These are phyloP conservation scores for Globisporangium emineosum DNA, from an alignment of 352 stramenopile species.

Conservation along the genomic window DNA sequence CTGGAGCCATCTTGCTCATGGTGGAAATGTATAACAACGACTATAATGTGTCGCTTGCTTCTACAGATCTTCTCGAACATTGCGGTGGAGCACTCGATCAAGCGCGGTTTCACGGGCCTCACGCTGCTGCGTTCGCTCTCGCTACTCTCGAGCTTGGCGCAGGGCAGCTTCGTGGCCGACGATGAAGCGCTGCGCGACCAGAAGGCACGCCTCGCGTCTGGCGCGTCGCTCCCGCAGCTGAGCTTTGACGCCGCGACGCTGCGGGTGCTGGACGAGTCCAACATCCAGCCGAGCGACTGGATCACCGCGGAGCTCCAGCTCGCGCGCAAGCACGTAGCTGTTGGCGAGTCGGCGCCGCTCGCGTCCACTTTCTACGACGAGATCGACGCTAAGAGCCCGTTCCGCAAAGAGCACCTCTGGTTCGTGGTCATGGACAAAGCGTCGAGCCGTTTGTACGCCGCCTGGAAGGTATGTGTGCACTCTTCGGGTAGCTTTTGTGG, in stretches of 20 bases:
- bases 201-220: constrained; percentile 32
- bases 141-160: constrained; percentile 65
- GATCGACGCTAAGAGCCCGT: constrained; percentile 58
- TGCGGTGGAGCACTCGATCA: constrained; percentile 61
- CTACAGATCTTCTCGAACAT: constrained; percentile 55
- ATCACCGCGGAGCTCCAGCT: constrained; percentile 63
- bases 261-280: constrained; percentile 59
- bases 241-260: constrained; percentile 35
- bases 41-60: not conserved
- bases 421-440: constrained; percentile 64
- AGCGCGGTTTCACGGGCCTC: constrained; percentile 55
- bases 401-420: constrained; percentile 76
- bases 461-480: constrained; percentile 50
- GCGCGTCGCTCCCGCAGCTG: constrained; percentile 33
- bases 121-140: constrained; percentile 55
- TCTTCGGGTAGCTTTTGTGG: not conserved
- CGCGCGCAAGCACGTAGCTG: constrained; percentile 44
- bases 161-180: constrained; percentile 69
- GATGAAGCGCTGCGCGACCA: constrained; percentile 58
- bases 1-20: no score
- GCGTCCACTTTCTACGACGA: constrained; percentile 71
- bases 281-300: constrained; percentile 74
- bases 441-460: constrained; percentile 52
- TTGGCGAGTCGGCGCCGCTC: constrained; percentile 38
- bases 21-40: no score